These are phyloP conservation scores for Pseudogymnoascus sp. DNA, from an alignment of 2,329 filamentous ascomycete genomes.

Conservation along the genomic window DNA sequence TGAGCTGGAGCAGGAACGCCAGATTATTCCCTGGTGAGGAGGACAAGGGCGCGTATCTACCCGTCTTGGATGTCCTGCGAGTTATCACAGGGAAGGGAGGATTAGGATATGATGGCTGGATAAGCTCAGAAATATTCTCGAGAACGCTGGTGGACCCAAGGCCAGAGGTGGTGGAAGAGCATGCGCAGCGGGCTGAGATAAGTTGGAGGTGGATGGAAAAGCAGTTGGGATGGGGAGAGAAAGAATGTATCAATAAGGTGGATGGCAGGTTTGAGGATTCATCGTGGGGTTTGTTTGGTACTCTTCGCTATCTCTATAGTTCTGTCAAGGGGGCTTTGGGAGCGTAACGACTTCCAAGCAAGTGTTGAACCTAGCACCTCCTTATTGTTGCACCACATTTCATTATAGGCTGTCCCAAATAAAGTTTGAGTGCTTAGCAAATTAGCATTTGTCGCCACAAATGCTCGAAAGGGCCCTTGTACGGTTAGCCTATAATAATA, in stretches of 20 bases:
- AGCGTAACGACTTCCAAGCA: too few species aligned
- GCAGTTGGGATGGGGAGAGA: too few species aligned
- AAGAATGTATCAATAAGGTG: too few species aligned
- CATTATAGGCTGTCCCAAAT: not conserved
- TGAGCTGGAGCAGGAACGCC: slow-evolving; percentile 75
- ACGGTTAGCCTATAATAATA: not conserved
- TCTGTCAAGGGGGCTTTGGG: too few species aligned
- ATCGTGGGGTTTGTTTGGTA: too few species aligned
- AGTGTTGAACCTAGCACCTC: not conserved
- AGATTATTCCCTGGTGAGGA: slow-evolving; percentile 45
- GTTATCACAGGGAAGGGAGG: slow-evolving; percentile 42
- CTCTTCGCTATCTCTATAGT: too few species aligned
- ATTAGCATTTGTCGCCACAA: not conserved
- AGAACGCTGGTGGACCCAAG: slow-evolving; percentile 39
- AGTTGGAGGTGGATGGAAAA: slow-evolving; percentile 41
- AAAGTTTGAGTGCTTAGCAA: not conserved
- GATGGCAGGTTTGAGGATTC: too few species aligned
- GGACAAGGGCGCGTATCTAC: slow-evolving; percentile 52
- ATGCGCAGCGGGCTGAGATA: slow-evolving; percentile 41
- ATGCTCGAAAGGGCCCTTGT: not conserved
- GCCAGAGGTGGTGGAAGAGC: slow-evolving; percentile 37
- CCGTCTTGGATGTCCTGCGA: slow-evolving; percentile 42
- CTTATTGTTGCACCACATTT: not conserved
- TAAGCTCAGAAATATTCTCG: slow-evolving; percentile 54
- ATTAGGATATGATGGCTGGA: slow-evolving; percentile 49